Evolutionary conservation across 202 grass and related monocot species (phyloP).

Genomic region (Setaria italica): DNA sequence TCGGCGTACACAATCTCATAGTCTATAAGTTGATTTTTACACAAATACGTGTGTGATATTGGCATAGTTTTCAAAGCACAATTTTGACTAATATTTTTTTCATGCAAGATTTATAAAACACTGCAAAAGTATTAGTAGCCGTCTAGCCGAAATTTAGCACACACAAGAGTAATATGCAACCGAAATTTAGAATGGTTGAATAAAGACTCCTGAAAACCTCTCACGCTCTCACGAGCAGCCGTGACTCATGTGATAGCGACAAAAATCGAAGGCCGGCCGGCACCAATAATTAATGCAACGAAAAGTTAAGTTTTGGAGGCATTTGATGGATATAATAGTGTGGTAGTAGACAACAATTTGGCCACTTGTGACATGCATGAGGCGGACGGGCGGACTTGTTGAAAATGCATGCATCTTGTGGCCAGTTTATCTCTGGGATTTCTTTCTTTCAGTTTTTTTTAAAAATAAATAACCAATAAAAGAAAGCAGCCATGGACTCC

Average conservation of each 20-base stretch:
- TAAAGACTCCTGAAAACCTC: neutral
- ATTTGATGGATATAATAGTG: neutral
- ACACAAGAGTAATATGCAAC: neutral
- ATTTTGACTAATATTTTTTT: too few relatives aligned
- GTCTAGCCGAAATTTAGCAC: too few relatives aligned
- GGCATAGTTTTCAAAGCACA: too few relatives aligned
- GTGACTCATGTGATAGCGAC: neutral
- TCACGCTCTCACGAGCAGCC: neutral
- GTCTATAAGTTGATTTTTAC: too few relatives aligned
- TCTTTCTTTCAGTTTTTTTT: neutral
- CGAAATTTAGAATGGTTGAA: neutral
- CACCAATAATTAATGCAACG: slow-evolving; percentile 9
- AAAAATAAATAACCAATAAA: neutral
- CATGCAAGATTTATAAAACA: too few relatives aligned
- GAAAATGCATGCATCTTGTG: neutral
- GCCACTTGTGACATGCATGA: neutral
- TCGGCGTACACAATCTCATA: too few relatives aligned
- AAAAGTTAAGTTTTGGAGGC: slow-evolving; percentile 19
- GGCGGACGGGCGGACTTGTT: neutral
- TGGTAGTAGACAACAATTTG: neutral
- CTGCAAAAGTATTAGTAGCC: too few relatives aligned
- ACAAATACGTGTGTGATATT: too few relatives aligned
- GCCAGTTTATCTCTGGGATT: neutral
- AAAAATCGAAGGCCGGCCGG: neutral
- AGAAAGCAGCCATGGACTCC: neutral